Percentiles rank a stretch among this genome's conserved stretches.
Evolutionary conservation across 495 filamentous ascomycete species (phyloP).

Genomic region (Antarctomyces pellizariae): DNA sequence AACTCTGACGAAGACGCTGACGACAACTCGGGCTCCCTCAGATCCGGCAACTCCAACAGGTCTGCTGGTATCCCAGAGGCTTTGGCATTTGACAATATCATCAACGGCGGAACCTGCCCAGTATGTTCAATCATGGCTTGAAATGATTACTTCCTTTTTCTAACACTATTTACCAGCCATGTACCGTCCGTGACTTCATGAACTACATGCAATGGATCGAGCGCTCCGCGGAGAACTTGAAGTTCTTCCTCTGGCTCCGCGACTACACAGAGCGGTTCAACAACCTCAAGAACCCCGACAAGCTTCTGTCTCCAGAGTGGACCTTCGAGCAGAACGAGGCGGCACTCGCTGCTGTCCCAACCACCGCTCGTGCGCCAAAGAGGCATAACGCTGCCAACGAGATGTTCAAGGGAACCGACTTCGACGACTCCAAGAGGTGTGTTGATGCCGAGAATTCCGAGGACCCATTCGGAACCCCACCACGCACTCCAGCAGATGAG

Average conservation of each 20-base stretch:
- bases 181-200: slow-evolving; percentile 56
- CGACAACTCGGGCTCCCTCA: too few relatives aligned
- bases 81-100: slow-evolving; percentile 47
- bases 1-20: too few relatives aligned
- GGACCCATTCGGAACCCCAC: slow-evolving; percentile 33
- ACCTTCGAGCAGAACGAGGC: slow-evolving; percentile 25
- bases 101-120: slow-evolving; percentile 51
- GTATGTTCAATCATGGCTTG: slow-evolving; percentile 22
- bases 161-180: too few relatives aligned
- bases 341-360: neutral
- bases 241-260: slow-evolving; percentile 55
- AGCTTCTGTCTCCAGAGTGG: slow-evolving; percentile 36
- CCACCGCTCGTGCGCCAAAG: slow-evolving; percentile 5
- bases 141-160: slow-evolving; percentile 2
- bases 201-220: slow-evolving; percentile 59
- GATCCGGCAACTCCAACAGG: too few relatives aligned
- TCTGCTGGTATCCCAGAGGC: slow-evolving; percentile 44
- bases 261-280: slow-evolving; percentile 41
- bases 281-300: slow-evolving; percentile 25
- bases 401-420: slow-evolving; percentile 35
- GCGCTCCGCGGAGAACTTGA: slow-evolving; percentile 50
- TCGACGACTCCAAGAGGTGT: slow-evolving; percentile 18
- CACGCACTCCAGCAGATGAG: slow-evolving; percentile 16
- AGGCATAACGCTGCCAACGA: slow-evolving; percentile 14
- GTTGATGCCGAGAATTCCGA: too few relatives aligned